A percentile compares a stretch with the other conserved stretches of the same genome.
Conservation (phyloP, 257 asterid genomes). For the Perilla frutescens region DNA sequence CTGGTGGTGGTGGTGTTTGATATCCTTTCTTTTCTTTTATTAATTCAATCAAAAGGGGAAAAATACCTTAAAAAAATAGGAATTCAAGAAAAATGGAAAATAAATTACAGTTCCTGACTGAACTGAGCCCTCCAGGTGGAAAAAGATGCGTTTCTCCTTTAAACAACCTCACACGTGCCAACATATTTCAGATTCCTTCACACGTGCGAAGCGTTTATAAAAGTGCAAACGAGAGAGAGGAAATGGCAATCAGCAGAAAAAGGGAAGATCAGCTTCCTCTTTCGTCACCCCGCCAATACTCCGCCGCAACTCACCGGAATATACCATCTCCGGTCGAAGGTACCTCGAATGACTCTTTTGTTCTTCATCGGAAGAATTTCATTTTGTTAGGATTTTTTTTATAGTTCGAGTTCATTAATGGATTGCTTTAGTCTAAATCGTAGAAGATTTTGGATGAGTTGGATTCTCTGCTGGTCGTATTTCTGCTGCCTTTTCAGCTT, state of each 20-base stretch:
- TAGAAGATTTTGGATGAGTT: constrained; percentile 17
- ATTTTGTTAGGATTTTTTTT: neutral
- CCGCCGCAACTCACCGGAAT: constrained; percentile 36
- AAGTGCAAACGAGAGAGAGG: constrained; percentile 9
- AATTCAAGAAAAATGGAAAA: neutral
- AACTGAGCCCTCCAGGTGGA: constrained; percentile 28
- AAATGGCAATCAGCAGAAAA: constrained; percentile 18
- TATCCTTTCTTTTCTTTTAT: too few species aligned
- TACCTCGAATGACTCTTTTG: constrained; percentile 15
- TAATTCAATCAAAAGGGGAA: too few species aligned
- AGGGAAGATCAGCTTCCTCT: constrained; percentile 27
- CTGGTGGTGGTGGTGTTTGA: too few species aligned
- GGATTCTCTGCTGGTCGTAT: constrained; percentile 4
- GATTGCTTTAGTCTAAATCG: constrained; percentile 23
- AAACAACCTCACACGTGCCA: constrained; percentile 33
- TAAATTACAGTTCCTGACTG: neutral
- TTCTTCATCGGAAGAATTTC: neutral
- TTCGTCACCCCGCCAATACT: constrained; percentile 27
- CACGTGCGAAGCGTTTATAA: constrained; percentile 41
- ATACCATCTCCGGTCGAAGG: constrained; percentile 37
- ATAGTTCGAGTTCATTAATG: constrained; percentile 25
- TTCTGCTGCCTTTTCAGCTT: neutral
- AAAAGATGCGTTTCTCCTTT: constrained; percentile 15
- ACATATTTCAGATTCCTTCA: constrained; percentile 34
- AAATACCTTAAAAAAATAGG: too few species aligned